A percentile compares a stretch with the other conserved stretches of the same genome.
Conservation (phyloP, 2,329 filamentous ascomycete species). For the Helotiales sp. region DNA sequence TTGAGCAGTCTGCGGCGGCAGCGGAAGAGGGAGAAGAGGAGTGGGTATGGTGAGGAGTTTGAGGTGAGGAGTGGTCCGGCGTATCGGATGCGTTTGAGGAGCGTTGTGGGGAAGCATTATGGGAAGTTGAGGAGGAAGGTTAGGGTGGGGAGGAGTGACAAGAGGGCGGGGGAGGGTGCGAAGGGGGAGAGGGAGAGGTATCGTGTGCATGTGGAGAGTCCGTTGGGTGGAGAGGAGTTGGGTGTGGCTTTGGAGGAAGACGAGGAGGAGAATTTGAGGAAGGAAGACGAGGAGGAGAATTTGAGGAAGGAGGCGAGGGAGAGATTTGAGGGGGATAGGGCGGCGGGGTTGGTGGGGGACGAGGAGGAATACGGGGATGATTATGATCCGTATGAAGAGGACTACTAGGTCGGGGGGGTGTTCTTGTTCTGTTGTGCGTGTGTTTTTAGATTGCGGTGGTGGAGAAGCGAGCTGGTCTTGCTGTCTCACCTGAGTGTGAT, state of each 20-base stretch:
- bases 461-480: constrained; percentile 1
- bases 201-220: neutral
- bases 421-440: neutral
- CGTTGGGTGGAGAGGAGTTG: neutral
- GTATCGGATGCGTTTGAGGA: too few species aligned
- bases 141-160: neutral
- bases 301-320: neutral
- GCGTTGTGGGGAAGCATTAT: neutral
- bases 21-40: too few species aligned
- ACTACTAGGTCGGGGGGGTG: neutral
- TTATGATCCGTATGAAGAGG: constrained; percentile 1
- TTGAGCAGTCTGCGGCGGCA: too few species aligned
- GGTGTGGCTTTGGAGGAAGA: neutral
- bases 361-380: neutral
- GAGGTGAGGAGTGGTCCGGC: too few species aligned
- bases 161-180: too few species aligned
- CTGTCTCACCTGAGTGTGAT: neutral
- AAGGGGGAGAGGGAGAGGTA: neutral
- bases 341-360: neutral
- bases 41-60: too few species aligned
- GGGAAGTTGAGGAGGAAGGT: neutral
- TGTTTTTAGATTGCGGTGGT: neutral
- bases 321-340: neutral
- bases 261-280: neutral
- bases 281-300: neutral